phyloP scores from a whole-genome alignment of 352 stramenopile species.

The Nothophytophthora sp. region DNA sequence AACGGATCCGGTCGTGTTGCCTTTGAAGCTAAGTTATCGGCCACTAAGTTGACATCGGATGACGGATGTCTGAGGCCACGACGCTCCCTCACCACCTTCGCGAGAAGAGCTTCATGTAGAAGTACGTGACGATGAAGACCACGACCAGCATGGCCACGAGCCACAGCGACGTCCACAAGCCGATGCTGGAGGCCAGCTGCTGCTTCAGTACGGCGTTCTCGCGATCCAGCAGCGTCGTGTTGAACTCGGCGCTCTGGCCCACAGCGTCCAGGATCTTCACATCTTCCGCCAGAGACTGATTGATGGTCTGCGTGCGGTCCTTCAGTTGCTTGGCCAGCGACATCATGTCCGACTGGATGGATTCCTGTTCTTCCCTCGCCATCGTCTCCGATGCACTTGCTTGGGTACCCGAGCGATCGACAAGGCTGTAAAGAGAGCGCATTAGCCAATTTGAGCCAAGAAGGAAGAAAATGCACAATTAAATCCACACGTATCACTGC shows the following conservation, averaged over 20 bases:
- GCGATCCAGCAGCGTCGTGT: slow-evolving; percentile 56
- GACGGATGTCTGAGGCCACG: too few species aligned
- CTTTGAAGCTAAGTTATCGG: too few species aligned
- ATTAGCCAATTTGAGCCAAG: too few species aligned
- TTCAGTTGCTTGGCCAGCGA: slow-evolving; percentile 72
- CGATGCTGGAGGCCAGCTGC: slow-evolving; percentile 72
- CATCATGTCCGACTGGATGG: slow-evolving; percentile 77
- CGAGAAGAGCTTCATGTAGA: slow-evolving; percentile 83
- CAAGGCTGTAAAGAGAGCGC: slow-evolving; percentile 33
- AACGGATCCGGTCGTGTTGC: too few species aligned
- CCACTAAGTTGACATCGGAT: too few species aligned
- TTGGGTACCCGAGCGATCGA: slow-evolving; percentile 32
- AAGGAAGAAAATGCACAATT: too few species aligned
- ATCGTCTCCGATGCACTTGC: slow-evolving; percentile 40
- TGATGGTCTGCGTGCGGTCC: slow-evolving; percentile 73
- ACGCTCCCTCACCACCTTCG: slow-evolving; percentile 51
- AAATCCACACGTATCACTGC: too few species aligned
- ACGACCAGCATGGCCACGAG: slow-evolving; percentile 61
- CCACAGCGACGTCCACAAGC: slow-evolving; percentile 73
- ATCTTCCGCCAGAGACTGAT: slow-evolving; percentile 67
- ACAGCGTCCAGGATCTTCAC: slow-evolving; percentile 79
- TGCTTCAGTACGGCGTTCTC: slow-evolving; percentile 64
- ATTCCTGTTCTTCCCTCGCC: slow-evolving; percentile 63
- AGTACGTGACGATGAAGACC: slow-evolving; percentile 71
- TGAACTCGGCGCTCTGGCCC: slow-evolving; percentile 68